A percentile compares a stretch with the other conserved stretches of the same genome.
Evolutionary conservation across 2,329 filamentous ascomycete species (phyloP).

Genomic region (Corniculantispora saksenae): DNA sequence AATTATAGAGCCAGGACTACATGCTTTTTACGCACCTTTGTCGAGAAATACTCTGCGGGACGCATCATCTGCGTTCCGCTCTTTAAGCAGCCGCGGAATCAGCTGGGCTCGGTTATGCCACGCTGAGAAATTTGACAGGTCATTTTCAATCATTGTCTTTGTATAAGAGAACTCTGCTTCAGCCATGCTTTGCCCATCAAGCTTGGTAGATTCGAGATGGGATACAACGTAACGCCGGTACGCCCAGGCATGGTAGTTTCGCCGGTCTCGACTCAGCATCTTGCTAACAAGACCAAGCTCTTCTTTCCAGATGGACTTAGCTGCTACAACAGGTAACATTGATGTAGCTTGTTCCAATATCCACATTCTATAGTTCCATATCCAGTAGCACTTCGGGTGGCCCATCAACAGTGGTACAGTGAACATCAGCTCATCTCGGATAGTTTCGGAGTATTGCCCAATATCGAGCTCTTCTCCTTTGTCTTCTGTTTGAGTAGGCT

Average conservation of each 20-base stretch:
- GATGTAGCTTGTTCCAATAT: slow-evolving; percentile 70
- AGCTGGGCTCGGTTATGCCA: slow-evolving; percentile 91
- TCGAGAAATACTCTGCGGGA: slow-evolving; percentile 72
- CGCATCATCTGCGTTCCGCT: slow-evolving; percentile 64
- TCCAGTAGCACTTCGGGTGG: slow-evolving; percentile 98
- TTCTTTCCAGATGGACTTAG: slow-evolving; percentile 74
- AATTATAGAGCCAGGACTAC: not conserved
- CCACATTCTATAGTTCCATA: slow-evolving; percentile 96
- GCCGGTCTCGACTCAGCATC: slow-evolving; percentile 82
- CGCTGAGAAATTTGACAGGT: slow-evolving; percentile 93
- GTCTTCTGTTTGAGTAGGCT: not conserved
- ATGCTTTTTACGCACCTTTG: slow-evolving; percentile 51
- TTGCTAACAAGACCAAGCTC: slow-evolving; percentile 82
- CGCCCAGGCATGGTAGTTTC: slow-evolving; percentile 97
- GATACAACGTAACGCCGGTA: slow-evolving; percentile 80
- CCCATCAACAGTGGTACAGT: slow-evolving; percentile 80
- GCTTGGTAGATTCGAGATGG: slow-evolving; percentile 64
- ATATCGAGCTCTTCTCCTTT: slow-evolving; percentile 35
- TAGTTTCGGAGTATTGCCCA: slow-evolving; percentile 41
- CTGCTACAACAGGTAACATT: slow-evolving; percentile 56
- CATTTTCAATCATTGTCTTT: slow-evolving; percentile 79
- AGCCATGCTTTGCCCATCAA: slow-evolving; percentile 63
- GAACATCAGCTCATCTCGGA: slow-evolving; percentile 77
- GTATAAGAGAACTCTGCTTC: slow-evolving; percentile 88
- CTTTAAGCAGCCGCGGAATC: slow-evolving; percentile 72